Conservation (phyloP, 2,329 filamentous ascomycete species). For the Botrytis squamosa region DNA sequence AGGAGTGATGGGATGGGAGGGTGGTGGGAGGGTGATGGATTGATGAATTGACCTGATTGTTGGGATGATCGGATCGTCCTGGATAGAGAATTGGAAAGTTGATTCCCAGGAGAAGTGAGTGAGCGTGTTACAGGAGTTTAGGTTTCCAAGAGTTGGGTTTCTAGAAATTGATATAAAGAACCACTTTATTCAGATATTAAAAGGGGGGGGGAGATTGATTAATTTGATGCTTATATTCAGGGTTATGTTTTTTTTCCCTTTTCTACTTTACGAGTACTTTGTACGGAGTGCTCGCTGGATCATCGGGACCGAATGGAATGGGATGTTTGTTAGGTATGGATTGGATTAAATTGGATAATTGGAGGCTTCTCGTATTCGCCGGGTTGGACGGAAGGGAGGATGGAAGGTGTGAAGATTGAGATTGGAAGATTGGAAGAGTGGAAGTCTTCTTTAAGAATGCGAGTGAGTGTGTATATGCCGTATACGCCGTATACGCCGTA, state of each 20-base stretch:
- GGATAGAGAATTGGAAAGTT: too few relatives aligned
- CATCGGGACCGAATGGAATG: background rate
- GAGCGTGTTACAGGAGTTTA: too few relatives aligned
- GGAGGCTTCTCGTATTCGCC: slow-evolving; percentile 3
- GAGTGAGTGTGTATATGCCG: too few relatives aligned
- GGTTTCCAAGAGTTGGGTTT: background rate
- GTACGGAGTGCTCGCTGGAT: background rate
- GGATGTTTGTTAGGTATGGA: too few relatives aligned
- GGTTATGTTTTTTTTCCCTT: too few relatives aligned
- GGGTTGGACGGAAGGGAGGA: background rate
- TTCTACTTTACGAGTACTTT: too few relatives aligned
- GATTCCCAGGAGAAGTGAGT: too few relatives aligned
- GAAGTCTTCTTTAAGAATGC: background rate
- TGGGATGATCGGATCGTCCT: background rate
- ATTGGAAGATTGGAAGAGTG: too few relatives aligned
- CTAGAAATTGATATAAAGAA: background rate
- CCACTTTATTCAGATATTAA: slow-evolving; percentile 1
- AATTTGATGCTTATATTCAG: background rate
- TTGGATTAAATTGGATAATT: too few relatives aligned
- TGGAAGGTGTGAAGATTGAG: background rate
- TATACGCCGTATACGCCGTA: too few relatives aligned
- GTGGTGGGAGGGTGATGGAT: background rate
- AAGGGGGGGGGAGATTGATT: background rate
- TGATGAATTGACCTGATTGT: background rate
- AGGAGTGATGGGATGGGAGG: background rate